These are phyloP conservation scores for Populus pruinosa DNA, from an alignment of 345 rosid genomes.

Conservation along the genomic window DNA sequence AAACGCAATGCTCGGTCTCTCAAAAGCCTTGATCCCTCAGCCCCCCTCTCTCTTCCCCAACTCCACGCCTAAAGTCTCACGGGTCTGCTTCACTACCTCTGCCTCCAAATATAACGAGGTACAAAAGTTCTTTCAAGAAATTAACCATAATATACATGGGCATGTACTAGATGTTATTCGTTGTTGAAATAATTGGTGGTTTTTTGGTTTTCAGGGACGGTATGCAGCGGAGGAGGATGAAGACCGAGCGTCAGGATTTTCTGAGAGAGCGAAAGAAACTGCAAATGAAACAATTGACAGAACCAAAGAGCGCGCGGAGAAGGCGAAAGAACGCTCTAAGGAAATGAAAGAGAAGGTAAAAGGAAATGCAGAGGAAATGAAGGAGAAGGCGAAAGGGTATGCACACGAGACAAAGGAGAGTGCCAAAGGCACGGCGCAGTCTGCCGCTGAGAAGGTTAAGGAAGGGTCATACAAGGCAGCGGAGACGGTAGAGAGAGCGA, in stretches of 20 bases:
- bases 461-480: constrained; percentile 10
- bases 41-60: not conserved
- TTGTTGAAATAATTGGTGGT: not conserved
- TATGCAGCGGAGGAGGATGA: constrained; percentile 14
- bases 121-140: not conserved
- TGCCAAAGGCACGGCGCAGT: constrained; percentile 1
- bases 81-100: constrained; percentile 34
- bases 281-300: constrained; percentile 3
- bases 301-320: not conserved
- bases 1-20: constrained; percentile 19
- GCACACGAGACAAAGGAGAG: constrained; percentile 23
- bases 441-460: constrained; percentile 15
- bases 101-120: constrained; percentile 29
- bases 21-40: constrained; percentile 14
- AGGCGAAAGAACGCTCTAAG: not conserved
- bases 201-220: constrained; percentile 18
- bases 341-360: constrained; percentile 15
- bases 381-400: constrained; percentile 24
- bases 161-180: too few species aligned
- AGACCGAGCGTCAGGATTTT: constrained; percentile 9
- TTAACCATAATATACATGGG: not conserved
- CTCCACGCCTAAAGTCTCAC: constrained; percentile 21
- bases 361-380: constrained; percentile 10
- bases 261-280: constrained; percentile 10
- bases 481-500: constrained; percentile 18